phyloP scores from a whole-genome alignment of 2,329 filamentous ascomycete species.

The Pestalotiopsis sp. region DNA sequence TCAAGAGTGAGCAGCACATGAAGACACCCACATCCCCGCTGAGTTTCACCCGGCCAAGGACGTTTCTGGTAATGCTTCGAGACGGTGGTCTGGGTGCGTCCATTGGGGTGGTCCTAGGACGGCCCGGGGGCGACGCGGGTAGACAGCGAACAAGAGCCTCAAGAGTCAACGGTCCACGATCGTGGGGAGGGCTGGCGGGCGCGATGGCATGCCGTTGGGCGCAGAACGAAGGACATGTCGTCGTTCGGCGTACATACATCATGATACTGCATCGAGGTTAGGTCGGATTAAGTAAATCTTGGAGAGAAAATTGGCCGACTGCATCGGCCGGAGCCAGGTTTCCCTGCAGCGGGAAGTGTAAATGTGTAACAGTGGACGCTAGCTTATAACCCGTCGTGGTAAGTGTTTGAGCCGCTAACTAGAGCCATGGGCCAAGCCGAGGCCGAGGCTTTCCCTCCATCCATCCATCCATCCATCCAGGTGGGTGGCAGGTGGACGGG shows the following conservation, averaged over 20 bases:
- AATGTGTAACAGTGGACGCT: not conserved
- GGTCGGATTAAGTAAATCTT: conserved; percentile 8
- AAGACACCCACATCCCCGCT: not conserved
- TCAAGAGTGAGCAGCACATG: not conserved
- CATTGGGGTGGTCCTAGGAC: not conserved
- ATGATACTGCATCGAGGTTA: conserved; percentile 9
- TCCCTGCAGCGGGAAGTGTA: conserved; percentile 2
- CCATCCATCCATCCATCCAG: not conserved
- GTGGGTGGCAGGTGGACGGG: not conserved
- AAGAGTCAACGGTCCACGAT: not conserved
- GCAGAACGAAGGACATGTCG: not conserved
- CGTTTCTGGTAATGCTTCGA: not conserved
- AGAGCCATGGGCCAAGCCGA: not conserved
- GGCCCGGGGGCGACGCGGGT: not conserved
- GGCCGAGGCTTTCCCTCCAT: not conserved
- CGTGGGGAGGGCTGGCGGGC: not conserved
- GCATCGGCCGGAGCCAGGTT: not conserved
- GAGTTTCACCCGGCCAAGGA: not conserved
- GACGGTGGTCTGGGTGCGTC: not conserved
- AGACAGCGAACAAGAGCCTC: not conserved
- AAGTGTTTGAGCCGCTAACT: conserved; percentile 1
- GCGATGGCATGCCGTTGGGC: not conserved
- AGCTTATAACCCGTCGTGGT: not conserved
- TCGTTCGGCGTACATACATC: not conserved
- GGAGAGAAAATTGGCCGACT: not conserved